Conservation (phyloP, 75 land plant genomes). For the Sequoiadendron giganteum region DNA sequence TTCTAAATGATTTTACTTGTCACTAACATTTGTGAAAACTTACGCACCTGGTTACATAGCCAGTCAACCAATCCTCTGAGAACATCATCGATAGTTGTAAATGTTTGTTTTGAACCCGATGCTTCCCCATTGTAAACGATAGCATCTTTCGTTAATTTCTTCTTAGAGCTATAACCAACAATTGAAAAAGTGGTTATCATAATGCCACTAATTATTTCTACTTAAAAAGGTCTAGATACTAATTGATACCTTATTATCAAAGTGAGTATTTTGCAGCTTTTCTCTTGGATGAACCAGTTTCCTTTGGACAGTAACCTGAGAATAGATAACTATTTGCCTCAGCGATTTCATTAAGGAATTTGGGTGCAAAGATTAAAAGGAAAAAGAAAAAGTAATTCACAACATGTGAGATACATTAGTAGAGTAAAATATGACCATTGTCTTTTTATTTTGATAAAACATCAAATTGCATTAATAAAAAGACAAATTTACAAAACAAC, state of each 20-base stretch:
- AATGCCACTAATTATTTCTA: neutral
- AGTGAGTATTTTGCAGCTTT: slow-evolving; percentile 91
- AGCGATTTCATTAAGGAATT: neutral
- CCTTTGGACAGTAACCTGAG: slow-evolving; percentile 83
- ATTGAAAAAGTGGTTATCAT: neutral
- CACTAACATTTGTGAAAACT: neutral
- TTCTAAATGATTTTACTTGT: neutral
- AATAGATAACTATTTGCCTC: neutral
- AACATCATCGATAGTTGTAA: slow-evolving; percentile 62
- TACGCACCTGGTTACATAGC: slow-evolving; percentile 72
- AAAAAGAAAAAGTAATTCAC: neutral
- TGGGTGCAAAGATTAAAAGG: neutral
- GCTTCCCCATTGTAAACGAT: slow-evolving; percentile 45
- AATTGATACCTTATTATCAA: slow-evolving; percentile 63
- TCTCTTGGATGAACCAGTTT: slow-evolving; percentile 98
- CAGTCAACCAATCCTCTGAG: slow-evolving; percentile 69
- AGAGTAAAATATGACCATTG: neutral
- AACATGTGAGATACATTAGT: neutral
- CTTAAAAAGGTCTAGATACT: neutral
- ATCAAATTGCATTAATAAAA: no score
- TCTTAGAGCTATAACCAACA: neutral
- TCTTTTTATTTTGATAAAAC: no score
- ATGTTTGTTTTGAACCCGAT: slow-evolving; percentile 50
- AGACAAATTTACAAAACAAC: no score
- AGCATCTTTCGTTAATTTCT: slow-evolving; percentile 17